Conservation (phyloP, 306 rosid species). For the Pterocarpus santalinus region DNA sequence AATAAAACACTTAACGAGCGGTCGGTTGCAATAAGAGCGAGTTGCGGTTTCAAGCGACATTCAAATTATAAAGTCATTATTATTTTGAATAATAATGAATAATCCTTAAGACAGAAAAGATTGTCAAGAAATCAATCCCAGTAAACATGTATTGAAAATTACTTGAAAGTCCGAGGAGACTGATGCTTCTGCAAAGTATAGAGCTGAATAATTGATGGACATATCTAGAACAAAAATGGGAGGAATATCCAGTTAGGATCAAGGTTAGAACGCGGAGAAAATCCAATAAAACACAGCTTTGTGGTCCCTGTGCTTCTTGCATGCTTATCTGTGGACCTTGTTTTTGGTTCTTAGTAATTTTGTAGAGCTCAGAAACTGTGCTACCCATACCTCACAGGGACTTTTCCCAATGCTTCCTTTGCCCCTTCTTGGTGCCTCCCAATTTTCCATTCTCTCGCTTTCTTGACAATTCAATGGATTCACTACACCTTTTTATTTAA, state of each 20-base stretch:
- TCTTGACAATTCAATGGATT: conserved; percentile 38
- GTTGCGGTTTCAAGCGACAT: no score
- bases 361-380: conserved; percentile 17
- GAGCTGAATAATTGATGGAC: conserved; percentile 48
- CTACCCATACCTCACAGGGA: conserved; percentile 38
- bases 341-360: conserved; percentile 47
- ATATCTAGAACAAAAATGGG: conserved; percentile 44
- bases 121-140: neutral
- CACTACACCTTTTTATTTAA: neutral
- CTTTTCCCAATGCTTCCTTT: conserved; percentile 31
- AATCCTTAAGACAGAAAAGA: no score
- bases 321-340: conserved; percentile 44
- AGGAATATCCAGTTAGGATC: conserved; percentile 70
- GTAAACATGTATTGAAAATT: no score
- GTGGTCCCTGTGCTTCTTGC: conserved; percentile 58
- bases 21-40: no score
- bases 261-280: conserved; percentile 52
- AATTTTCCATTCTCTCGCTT: conserved; percentile 41
- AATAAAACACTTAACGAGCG: no score
- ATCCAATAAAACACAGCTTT: conserved; percentile 50
- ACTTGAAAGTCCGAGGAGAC: neutral
- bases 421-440: conserved; percentile 25
- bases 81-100: no score
- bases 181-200: neutral
- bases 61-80: no score